phyloP scores from a whole-genome alignment of 176 grass and related monocot species.

The Hsuehochloa calcarea region DNA sequence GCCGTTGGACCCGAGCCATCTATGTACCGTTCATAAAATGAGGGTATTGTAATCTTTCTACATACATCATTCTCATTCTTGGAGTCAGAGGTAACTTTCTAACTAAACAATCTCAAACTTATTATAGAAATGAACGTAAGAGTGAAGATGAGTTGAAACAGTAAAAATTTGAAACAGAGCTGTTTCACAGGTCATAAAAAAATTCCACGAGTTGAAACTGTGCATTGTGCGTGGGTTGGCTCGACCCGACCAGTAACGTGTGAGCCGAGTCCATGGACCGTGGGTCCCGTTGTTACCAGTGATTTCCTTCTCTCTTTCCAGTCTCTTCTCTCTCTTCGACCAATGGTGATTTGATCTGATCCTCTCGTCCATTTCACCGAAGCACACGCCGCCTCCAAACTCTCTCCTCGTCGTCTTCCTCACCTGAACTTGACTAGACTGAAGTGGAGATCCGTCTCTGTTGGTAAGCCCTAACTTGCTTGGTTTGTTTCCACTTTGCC shows the following conservation, averaged over 20 bases:
- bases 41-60: too few species aligned
- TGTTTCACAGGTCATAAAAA: too few species aligned
- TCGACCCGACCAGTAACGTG: neutral
- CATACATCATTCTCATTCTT: too few species aligned
- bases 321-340: neutral
- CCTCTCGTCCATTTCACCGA: neutral
- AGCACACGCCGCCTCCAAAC: neutral
- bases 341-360: conserved; percentile 40
- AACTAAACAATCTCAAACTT: too few species aligned
- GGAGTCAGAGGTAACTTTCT: too few species aligned
- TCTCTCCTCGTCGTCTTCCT: too few species aligned
- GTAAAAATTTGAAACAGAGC: too few species aligned
- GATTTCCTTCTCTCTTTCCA: neutral
- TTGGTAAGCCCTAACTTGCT: conserved; percentile 6
- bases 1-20: too few species aligned
- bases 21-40: too few species aligned
- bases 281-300: neutral
- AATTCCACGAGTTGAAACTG: too few species aligned
- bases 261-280: neutral
- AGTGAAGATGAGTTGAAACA: too few species aligned
- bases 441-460: neutral
- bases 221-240: neutral
- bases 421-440: neutral
- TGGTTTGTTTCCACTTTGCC: neutral
- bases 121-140: too few species aligned